Conservation (phyloP, 441 rosid genomes). For the Rhodomyrtus psidioides region DNA sequence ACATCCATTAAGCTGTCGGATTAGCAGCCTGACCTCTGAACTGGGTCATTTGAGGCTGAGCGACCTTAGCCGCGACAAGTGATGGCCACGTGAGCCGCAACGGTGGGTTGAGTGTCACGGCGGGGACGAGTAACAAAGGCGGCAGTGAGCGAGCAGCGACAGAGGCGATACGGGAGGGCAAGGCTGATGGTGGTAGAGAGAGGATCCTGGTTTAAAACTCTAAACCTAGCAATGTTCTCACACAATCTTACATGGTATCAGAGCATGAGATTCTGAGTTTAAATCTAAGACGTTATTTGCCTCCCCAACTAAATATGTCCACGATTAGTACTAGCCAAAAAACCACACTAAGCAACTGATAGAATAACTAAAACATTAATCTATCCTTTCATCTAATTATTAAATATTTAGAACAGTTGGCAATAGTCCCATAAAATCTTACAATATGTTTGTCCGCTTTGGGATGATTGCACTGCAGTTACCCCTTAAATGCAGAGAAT, state of each 20-base stretch:
- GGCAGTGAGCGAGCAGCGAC: background rate
- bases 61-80: background rate
- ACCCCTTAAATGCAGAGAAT: background rate
- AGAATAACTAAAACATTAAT: no score
- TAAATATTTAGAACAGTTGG: no score
- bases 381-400: no score
- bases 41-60: background rate
- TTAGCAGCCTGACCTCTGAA: background rate
- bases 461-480: background rate
- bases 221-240: background rate
- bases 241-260: no score
- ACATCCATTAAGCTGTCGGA: background rate
- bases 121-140: background rate
- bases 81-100: background rate
- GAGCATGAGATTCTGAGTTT: no score
- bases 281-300: no score
- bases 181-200: background rate
- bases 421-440: no score
- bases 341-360: no score
- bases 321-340: no score
- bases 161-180: background rate
- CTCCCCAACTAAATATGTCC: no score
- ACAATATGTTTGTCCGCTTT: background rate
- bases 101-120: background rate
- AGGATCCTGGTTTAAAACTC: background rate